Conservation (phyloP, 257 asterid species). For the Oldenlandia corymbosa region DNA sequence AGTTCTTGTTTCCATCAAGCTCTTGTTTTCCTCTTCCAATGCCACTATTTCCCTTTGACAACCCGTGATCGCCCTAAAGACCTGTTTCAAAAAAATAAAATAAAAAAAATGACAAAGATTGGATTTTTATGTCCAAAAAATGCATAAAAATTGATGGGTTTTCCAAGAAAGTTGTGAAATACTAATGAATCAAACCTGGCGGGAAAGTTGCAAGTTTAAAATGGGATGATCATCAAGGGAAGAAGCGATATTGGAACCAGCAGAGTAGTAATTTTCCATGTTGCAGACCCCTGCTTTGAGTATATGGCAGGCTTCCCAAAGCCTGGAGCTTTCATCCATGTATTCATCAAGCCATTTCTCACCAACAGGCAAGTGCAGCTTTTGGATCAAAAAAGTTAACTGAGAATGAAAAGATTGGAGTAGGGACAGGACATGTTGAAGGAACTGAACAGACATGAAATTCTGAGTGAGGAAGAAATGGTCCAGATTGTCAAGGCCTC, state of each 20-base stretch:
- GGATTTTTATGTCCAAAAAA: not conserved
- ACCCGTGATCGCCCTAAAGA: constrained; percentile 46
- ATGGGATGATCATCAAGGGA: constrained; percentile 37
- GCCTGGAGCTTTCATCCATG: constrained; percentile 79
- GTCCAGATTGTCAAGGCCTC: constrained; percentile 56
- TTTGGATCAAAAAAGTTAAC: constrained; percentile 41
- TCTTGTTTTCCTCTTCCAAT: constrained; percentile 57
- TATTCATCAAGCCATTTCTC: constrained; percentile 76
- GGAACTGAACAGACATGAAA: constrained; percentile 57
- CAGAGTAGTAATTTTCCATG: constrained; percentile 48
- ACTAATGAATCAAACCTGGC: constrained; percentile 42
- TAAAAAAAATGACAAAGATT: not conserved
- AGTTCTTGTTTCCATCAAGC: constrained; percentile 48
- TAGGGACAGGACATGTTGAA: constrained; percentile 51
- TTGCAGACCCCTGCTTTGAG: constrained; percentile 50
- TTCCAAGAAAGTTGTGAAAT: not conserved
- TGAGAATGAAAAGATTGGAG: constrained; percentile 60
- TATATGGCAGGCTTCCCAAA: constrained; percentile 63
- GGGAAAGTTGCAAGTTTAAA: constrained; percentile 52
- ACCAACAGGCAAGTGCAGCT: constrained; percentile 54
- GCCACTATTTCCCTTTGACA: constrained; percentile 59
- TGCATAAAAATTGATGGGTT: not conserved
- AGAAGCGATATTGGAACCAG: constrained; percentile 37
- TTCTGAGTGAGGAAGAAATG: constrained; percentile 42
- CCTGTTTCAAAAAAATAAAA: constrained; percentile 29